Percentiles rank a stretch among this genome's conserved stretches.
phyloP scores from a whole-genome alignment of 2,329 filamentous ascomycete species.

The Drechmeria coniospora region DNA sequence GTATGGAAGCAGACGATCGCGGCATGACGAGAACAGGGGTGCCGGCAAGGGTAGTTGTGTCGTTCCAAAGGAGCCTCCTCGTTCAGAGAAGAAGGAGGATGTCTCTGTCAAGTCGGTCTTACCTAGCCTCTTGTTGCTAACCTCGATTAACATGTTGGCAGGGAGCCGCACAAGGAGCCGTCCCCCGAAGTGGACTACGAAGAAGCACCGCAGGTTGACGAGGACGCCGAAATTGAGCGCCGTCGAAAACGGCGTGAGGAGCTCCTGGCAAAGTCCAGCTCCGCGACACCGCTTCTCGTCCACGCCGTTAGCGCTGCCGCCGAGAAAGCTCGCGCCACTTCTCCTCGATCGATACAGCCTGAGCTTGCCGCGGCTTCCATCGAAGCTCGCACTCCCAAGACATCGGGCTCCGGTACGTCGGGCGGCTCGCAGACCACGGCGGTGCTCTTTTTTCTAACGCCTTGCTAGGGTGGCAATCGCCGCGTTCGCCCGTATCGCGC shows the following conservation, averaged over 20 bases:
- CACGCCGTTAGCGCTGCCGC: constrained; percentile 53
- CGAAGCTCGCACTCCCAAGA: constrained; percentile 23
- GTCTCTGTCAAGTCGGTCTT: too few relatives aligned
- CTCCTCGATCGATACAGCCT: constrained; percentile 34
- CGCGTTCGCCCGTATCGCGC: constrained; percentile 27
- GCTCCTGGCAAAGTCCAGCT: constrained; percentile 68
- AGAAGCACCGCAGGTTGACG: constrained; percentile 51
- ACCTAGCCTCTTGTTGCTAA: too few relatives aligned
- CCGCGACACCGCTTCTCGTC: constrained; percentile 57
- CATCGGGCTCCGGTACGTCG: constrained; percentile 32
- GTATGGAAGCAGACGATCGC: too few relatives aligned
- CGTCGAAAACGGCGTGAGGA: constrained; percentile 73
- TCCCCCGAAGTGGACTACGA: constrained; percentile 29
- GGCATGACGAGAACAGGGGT: too few relatives aligned
- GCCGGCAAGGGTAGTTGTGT: too few relatives aligned
- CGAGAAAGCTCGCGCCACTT: constrained; percentile 36
- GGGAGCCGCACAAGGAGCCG: constrained; percentile 8
- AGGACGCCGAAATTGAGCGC: constrained; percentile 71
- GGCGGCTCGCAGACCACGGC: background rate
- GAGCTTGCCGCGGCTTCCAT: constrained; percentile 23
- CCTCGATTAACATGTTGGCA: constrained; percentile 3
- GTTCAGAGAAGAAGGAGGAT: too few relatives aligned
- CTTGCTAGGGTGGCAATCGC: constrained; percentile 22
- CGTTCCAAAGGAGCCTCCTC: too few relatives aligned
- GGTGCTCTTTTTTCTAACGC: constrained; percentile 8